A percentile compares a stretch with the other conserved stretches of the same genome.
Evolutionary conservation across 352 stramenopile species (phyloP).

Genomic region (Thalassiosira ordinaria): DNA sequence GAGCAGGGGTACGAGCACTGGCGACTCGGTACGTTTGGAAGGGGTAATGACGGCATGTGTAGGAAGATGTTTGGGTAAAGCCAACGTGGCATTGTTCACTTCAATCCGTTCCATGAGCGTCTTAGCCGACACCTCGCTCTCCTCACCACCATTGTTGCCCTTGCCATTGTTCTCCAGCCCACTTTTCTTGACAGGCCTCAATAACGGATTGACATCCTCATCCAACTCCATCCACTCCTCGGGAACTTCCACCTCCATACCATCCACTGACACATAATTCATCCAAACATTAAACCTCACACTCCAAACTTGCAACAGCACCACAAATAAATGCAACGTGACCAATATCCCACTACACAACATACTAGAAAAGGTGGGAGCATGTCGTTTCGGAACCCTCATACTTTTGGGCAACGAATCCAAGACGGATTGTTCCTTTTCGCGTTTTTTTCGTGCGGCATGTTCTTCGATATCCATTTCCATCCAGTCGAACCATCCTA

Average conservation of each 20-base stretch:
- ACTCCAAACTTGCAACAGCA: constrained; percentile 82
- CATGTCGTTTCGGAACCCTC: constrained; percentile 69
- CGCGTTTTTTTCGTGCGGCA: constrained; percentile 72
- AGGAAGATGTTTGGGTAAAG: constrained; percentile 60
- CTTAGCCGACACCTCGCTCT: constrained; percentile 28
- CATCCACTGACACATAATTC: constrained; percentile 75
- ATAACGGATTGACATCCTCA: constrained; percentile 49
- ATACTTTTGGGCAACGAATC: constrained; percentile 79
- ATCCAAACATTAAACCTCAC: constrained; percentile 81
- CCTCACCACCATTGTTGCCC: background rate
- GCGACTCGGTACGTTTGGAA: constrained; percentile 53
- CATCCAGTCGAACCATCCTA: constrained; percentile 82
- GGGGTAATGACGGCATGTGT: constrained; percentile 78
- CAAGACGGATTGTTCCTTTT: constrained; percentile 76
- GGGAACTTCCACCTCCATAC: constrained; percentile 55
- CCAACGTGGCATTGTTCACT: constrained; percentile 35
- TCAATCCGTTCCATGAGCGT: constrained; percentile 52
- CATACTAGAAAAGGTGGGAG: constrained; percentile 65
- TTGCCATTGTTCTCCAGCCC: background rate
- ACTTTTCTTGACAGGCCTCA: constrained; percentile 3
- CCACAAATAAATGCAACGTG: constrained; percentile 72
- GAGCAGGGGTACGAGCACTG: constrained; percentile 70
- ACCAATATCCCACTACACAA: constrained; percentile 71
- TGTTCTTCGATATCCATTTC: constrained; percentile 85
- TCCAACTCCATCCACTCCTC: constrained; percentile 76